These are phyloP conservation scores for Paecilomyces sp. DNA, from an alignment of 2,329 filamentous ascomycete genomes.

Conservation along the genomic window DNA sequence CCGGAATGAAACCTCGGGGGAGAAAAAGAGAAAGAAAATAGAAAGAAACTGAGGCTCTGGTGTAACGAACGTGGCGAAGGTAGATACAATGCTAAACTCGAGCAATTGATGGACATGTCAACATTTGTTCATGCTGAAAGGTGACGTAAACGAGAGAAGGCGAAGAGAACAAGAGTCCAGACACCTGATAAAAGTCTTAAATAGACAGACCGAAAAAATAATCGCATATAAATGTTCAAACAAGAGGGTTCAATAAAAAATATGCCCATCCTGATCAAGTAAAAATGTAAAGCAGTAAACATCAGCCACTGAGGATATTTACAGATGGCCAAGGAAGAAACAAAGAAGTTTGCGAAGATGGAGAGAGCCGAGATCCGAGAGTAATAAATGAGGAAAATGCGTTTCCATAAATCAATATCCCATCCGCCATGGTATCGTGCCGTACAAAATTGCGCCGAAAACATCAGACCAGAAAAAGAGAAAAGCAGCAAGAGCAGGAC, in stretches of 20 bases:
- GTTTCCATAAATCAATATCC: not conserved
- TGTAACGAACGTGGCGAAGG: not conserved
- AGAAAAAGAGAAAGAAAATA: not conserved
- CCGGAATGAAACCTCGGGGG: not conserved
- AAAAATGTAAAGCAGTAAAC: not conserved
- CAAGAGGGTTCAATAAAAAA: not conserved
- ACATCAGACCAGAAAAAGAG: conserved; percentile 7
- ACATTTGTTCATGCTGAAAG: conserved; percentile 18
- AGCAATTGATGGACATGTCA: not conserved
- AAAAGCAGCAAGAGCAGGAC: conserved; percentile 9
- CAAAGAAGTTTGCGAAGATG: not conserved
- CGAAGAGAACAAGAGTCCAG: conserved; percentile 19
- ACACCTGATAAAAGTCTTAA: conserved; percentile 10
- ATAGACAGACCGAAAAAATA: conserved; percentile 21
- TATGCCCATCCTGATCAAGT: not conserved
- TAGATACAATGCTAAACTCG: not conserved
- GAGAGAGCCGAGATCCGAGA: not conserved
- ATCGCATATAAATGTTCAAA: conserved; percentile 25
- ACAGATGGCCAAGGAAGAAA: not conserved
- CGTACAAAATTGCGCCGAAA: not conserved
- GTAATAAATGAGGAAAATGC: not conserved
- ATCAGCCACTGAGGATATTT: not conserved
- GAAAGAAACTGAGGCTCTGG: not conserved
- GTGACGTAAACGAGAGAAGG: conserved; percentile 27
- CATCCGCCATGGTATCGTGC: not conserved